Conservation (phyloP, 257 asterid species). For the Solanum habrochaites region DNA sequence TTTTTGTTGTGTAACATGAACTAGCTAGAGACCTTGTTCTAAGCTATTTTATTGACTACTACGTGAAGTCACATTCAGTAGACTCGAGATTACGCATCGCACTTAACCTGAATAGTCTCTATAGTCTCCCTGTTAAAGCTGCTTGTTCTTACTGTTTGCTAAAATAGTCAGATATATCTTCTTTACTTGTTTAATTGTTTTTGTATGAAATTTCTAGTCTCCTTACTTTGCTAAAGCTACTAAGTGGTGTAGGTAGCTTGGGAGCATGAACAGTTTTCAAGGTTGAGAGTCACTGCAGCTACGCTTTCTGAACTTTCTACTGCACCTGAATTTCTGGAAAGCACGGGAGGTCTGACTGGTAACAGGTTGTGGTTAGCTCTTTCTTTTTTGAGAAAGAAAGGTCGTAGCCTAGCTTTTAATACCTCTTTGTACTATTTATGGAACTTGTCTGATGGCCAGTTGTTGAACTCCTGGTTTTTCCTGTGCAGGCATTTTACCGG, state of each 20-base stretch:
- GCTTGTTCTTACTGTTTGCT: not conserved
- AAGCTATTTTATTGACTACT: not conserved
- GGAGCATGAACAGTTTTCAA: constrained; percentile 99
- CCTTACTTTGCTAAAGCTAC: constrained; percentile 18
- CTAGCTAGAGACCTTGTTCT: not conserved
- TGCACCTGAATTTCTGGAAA: constrained; percentile 83
- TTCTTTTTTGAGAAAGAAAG: not conserved
- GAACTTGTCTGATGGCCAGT: not conserved
- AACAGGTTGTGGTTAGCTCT: constrained; percentile 40
- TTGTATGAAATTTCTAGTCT: not conserved
- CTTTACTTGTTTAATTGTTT: not conserved
- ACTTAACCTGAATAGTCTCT: not conserved
- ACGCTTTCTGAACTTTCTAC: constrained; percentile 65
- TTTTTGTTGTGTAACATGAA: not conserved
- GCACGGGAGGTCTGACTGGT: constrained; percentile 65
- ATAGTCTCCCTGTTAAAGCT: not conserved
- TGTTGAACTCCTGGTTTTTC: constrained; percentile 15
- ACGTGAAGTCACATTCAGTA: not conserved
- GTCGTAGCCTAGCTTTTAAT: not conserved
- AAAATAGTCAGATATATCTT: not conserved
- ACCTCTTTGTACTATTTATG: not conserved
- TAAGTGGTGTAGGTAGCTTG: constrained; percentile 71
- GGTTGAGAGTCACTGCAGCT: constrained; percentile 83
- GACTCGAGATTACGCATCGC: not conserved
- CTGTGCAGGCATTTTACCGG: constrained; percentile 36